Percentiles rank a stretch among this genome's conserved stretches.
These are phyloP conservation scores for Dissophora globulifera DNA, from an alignment of 192 early-diverging fungal species.

Conservation along the genomic window DNA sequence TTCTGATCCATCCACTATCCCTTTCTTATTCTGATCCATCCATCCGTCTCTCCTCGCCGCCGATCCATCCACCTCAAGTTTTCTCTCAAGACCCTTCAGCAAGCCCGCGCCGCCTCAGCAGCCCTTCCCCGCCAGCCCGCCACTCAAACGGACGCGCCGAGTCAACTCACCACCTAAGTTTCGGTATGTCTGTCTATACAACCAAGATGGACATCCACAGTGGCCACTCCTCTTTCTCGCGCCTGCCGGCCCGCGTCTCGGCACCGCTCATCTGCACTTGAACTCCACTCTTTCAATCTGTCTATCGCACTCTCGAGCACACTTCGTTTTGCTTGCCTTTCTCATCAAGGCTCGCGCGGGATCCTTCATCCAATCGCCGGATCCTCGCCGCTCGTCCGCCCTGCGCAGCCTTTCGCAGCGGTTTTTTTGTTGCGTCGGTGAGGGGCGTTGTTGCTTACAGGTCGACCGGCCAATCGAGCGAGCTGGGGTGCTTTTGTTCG, in stretches of 20 bases:
- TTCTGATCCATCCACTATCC: conserved; percentile 7
- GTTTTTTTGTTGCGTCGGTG: too few species aligned
- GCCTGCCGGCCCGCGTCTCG: conserved; percentile 13
- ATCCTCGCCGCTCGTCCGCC: conserved; percentile 6
- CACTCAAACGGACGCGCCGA: too few species aligned
- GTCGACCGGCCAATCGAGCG: too few species aligned
- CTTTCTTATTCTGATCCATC: conserved; percentile 10
- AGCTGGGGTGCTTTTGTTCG: not conserved
- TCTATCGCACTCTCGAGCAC: too few species aligned
- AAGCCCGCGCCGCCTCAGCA: not conserved
- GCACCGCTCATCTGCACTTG: conserved; percentile 9
- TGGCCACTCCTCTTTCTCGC: conserved; percentile 13
- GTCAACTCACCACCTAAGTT: conserved; percentile 7
- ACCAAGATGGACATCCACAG: conserved; percentile 52
- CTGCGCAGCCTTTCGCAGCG: too few species aligned
- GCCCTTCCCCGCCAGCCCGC: not conserved
- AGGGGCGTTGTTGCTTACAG: too few species aligned
- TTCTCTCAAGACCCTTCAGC: not conserved
- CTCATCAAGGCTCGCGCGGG: not conserved
- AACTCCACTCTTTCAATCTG: not conserved
- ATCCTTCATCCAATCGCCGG: conserved; percentile 12
- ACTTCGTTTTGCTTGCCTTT: too few species aligned
- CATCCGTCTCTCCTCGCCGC: conserved; percentile 4
- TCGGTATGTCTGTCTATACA: conserved; percentile 54
- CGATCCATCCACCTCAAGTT: not conserved